Evolutionary conservation across 2,329 filamentous ascomycete genomes (phyloP).

Genomic region (Aspergillus pseudonomiae): DNA sequence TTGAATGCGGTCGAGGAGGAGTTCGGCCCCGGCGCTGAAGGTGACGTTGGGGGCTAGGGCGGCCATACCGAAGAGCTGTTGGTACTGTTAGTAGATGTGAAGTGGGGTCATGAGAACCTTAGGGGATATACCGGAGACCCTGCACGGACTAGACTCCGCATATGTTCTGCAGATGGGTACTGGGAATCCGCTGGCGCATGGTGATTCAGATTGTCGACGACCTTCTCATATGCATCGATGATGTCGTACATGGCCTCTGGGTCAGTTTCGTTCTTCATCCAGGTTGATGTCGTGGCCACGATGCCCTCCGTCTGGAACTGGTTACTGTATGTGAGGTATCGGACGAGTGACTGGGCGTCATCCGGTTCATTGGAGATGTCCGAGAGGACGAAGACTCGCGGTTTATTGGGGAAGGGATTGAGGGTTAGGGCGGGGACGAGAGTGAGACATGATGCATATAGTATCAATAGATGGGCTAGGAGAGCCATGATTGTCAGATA

Average conservation of each 20-base stretch:
- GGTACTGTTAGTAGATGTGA: no score
- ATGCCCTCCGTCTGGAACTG: constrained; percentile 52
- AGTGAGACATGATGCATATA: background rate
- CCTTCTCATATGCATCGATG: constrained; percentile 48
- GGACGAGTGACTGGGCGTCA: constrained; percentile 35
- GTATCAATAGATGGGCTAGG: background rate
- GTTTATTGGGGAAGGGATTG: constrained; percentile 14
- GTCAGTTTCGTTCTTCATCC: constrained; percentile 46
- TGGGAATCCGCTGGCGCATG: constrained; percentile 50
- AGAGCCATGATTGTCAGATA: background rate
- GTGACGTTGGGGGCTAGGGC: constrained; percentile 36
- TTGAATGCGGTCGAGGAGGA: constrained; percentile 48
- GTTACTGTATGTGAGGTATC: constrained; percentile 51
- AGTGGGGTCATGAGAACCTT: no score
- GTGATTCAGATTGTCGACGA: constrained; percentile 52
- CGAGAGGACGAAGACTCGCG: constrained; percentile 21
- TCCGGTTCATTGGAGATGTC: constrained; percentile 11
- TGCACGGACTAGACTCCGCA: constrained; percentile 40
- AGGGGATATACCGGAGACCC: constrained; percentile 42
- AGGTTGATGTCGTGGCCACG: constrained; percentile 52
- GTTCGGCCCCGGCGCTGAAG: constrained; percentile 48
- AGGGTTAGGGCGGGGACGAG: background rate
- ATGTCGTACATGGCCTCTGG: constrained; percentile 50
- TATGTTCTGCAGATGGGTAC: constrained; percentile 45
- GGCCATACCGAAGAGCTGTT: constrained; percentile 36